Evolutionary conservation across 1,284 basidiomycete genomes (phyloP), one percentile per base, ranked within the genome.

Genomic region (Melampsora americana): DNA sequence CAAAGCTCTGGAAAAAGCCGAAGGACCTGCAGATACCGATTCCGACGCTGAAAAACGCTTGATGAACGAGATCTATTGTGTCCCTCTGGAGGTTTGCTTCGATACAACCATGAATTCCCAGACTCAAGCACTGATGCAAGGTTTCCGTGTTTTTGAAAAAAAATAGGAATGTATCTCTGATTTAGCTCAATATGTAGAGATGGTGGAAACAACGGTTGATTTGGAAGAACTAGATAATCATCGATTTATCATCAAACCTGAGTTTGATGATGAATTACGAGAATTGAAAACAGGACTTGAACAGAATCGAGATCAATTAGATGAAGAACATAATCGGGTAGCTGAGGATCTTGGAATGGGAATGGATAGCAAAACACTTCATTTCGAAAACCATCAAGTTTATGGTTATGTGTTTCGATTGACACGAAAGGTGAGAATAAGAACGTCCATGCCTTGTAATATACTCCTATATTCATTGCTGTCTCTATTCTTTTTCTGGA

Each of bases 161-260:
- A 7, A 62, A 5, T 79, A 93, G 91, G 86, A 89, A 80, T 86
- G 88, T 79, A 85, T 87, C 32, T 83, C 82, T 0, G 89, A 85
- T 75, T 86, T 96, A 4, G 85, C 86, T 14, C 92, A 93, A 81
- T 95, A 95, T 80, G 86, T 88, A 5, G 92, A 95, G 80, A 94
- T 99, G 90, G 95, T 99, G 2, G 93, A 98, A 83, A 89, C 92
- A 77, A 98, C 95, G 0, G 88, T 99, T 60, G 96, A 99, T 81
- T 87, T 98, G 23, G 89, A 90, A 64, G 90, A 95, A 79, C 86
- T 97, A 9, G 80, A 83, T 85, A 90, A 81, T 84, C 93, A 98
- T 84, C 92, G 92, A 79, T 95, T 90, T 81, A 90, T 95, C 35
- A 94, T 99, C 81, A 94, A 93, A 82, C 90, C 95, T 0, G 93